Evolutionary conservation across 495 filamentous ascomycete genomes (phyloP), one percentile per base, ranked within the genome.

Genomic region (Penicillium canescens): DNA sequence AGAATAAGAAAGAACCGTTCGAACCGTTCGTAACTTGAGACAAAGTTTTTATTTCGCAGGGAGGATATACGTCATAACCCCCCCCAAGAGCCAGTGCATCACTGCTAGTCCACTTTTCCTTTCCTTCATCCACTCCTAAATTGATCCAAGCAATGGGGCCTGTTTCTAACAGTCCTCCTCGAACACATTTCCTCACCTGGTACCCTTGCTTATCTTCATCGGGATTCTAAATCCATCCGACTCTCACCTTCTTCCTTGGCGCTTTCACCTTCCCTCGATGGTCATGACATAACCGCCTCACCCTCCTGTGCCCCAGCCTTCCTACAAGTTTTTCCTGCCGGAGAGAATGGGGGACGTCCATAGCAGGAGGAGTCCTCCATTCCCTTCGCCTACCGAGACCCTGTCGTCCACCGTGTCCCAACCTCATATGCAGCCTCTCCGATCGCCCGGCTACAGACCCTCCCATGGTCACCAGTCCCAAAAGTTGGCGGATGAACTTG

Each of bases 351-450:
- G 61, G 60, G 68, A 73, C 57, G 64, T 68, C 60, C 66, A 65
- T 62, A 68, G 61, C 52, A 69, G 68, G 67, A 72, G 65, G 59
- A 74, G 66, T 54, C 60, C 71, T 72, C 70, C 73, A 57, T 68
- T 72, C 56, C 68, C 72, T 60, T 76, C 73, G 62, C 72, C 70
- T 56, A 68, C 72, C 47, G 68, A 71, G 61, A 72, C 72, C 28
- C 62, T 66, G 48, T 67, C 71, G 46, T 54, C 70, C 46, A 48
- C 64, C 46, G 61, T 64, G 13, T 46, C 64, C 24, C 66, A 62
- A 26, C 60, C 71, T 54, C 64, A 69, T 46, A 42, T 56, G 55
- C 60, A 59, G 36, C 59, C 61, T 33, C 56, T 67, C 34, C 66
- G 66, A 42, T 65, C 69, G 28, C 54, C 63, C 33, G 52, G 48